Conservation (phyloP, 805 yeast species). For the Jamesozyma piceae region DNA sequence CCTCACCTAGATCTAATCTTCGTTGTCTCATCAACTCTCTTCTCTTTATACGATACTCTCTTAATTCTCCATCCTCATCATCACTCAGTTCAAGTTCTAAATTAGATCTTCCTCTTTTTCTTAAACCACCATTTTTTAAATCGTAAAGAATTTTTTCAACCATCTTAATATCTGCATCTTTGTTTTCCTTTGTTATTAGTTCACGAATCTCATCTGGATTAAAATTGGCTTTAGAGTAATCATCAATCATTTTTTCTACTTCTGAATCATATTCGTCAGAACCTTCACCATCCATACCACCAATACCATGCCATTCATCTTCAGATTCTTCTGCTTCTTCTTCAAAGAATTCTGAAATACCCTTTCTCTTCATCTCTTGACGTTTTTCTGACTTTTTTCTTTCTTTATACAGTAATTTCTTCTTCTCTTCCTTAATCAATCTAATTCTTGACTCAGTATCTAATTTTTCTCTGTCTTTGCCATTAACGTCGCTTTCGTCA, state of each 20-base stretch:
- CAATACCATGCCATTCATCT: slow-evolving; percentile 78
- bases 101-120: slow-evolving; percentile 45
- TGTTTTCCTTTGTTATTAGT: slow-evolving; percentile 50
- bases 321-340: slow-evolving; percentile 85
- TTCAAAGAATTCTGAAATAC: slow-evolving; percentile 54
- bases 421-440: slow-evolving; percentile 13
- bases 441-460: slow-evolving; percentile 5
- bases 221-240: slow-evolving; percentile 46
- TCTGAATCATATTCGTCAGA: slow-evolving; percentile 55
- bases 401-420: slow-evolving; percentile 15
- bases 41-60: slow-evolving; percentile 34
- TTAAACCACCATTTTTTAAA: slow-evolving; percentile 60
- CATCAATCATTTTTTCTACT: slow-evolving; percentile 71
- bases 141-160: slow-evolving; percentile 62
- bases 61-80: slow-evolving; percentile 49
- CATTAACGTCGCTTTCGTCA: not conserved
- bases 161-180: slow-evolving; percentile 51
- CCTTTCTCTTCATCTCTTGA: slow-evolving; percentile 47
- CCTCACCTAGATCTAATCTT: slow-evolving; percentile 36
- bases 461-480: slow-evolving; percentile 5
- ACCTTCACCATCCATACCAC: slow-evolving; percentile 57
- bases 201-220: slow-evolving; percentile 51
- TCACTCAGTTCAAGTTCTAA: slow-evolving; percentile 61
- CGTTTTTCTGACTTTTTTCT: slow-evolving; percentile 28
- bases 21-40: slow-evolving; percentile 41